Evolutionary conservation across 139 green algal species (phyloP).

Genomic region (Coelastrella sp.): DNA sequence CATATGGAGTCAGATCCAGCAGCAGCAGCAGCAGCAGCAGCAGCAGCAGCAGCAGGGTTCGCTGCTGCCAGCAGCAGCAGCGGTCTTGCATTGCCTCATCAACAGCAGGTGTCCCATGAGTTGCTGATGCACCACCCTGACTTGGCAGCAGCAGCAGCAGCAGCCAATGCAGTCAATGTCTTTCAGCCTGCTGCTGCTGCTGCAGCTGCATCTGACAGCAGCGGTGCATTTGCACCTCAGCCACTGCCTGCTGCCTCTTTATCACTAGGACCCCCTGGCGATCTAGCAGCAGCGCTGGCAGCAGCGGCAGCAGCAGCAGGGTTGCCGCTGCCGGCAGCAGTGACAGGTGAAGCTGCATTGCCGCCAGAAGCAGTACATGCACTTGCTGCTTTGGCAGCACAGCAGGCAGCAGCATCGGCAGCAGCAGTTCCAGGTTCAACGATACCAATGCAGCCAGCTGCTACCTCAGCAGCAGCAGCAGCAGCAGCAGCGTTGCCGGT

Average conservation of each 20-base stretch:
- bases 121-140: background rate
- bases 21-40: constrained; percentile 33
- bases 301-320: constrained; percentile 18
- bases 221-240: background rate
- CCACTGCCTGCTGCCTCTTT: background rate
- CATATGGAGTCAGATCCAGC: background rate
- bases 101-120: background rate
- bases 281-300: background rate
- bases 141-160: background rate
- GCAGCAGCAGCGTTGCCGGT: too few species aligned
- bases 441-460: background rate
- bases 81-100: background rate
- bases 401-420: background rate
- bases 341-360: background rate
- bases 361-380: background rate
- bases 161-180: background rate
- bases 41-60: constrained; percentile 6
- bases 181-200: background rate
- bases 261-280: background rate
- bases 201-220: background rate
- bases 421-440: background rate
- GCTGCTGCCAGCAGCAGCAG: background rate
- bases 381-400: background rate
- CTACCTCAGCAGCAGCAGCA: background rate
- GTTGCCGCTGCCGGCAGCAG: constrained; percentile 1